Conservation (phyloP, 208 protist species). For the Lotmaria passim region DNA sequence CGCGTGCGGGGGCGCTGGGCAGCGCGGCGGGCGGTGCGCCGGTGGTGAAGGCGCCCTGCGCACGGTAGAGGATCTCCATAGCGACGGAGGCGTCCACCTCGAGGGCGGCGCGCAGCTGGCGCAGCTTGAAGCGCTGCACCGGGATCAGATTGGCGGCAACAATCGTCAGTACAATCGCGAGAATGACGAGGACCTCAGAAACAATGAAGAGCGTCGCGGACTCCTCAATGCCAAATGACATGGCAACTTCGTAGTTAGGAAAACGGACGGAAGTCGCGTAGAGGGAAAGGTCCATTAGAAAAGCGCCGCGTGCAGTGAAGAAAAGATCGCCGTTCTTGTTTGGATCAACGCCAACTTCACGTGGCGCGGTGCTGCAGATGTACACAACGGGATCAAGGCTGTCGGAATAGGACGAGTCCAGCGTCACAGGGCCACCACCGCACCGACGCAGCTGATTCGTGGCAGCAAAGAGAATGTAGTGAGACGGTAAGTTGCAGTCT, state of each 20-base stretch:
- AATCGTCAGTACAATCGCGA: not conserved
- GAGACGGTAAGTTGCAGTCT: not conserved
- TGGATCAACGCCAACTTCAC: slow-evolving; percentile 2
- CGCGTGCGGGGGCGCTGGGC: not conserved
- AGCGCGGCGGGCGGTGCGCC: not conserved
- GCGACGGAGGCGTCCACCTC: no score
- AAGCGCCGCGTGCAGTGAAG: slow-evolving; percentile 1
- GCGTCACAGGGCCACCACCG: not conserved
- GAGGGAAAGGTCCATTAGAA: slow-evolving; percentile 9
- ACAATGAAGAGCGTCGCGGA: slow-evolving; percentile 1
- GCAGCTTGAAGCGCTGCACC: slow-evolving; percentile 16
- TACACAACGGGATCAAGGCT: not conserved
- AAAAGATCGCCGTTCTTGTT: not conserved
- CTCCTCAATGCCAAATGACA: not conserved
- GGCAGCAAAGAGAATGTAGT: not conserved
- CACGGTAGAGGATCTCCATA: no score
- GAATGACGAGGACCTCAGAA: not conserved
- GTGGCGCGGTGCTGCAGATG: not conserved
- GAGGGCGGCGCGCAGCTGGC: no score
- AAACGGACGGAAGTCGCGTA: not conserved
- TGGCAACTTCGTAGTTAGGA: not conserved
- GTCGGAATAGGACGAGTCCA: not conserved
- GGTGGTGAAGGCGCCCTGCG: no score
- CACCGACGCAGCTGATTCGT: not conserved
- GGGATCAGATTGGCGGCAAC: slow-evolving; percentile 9